Evolutionary conservation across 2,329 filamentous ascomycete genomes (phyloP), one percentile per base, ranked within the genome.

Genomic region (Lachnellula arida): DNA sequence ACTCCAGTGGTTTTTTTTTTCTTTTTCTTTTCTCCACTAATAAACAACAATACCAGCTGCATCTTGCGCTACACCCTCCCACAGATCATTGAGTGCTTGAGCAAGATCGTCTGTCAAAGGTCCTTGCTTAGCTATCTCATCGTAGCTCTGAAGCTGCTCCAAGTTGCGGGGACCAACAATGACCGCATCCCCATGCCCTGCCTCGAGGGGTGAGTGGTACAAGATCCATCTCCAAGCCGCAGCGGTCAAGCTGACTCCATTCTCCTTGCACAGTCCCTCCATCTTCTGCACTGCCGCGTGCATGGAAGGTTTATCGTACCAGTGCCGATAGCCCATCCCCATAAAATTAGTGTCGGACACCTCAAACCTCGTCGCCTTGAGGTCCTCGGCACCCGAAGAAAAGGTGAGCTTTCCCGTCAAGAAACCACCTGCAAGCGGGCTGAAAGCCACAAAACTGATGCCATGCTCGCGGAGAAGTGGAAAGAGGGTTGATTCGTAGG

Each of bases 401-500:
- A 75, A 73, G 65, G 81, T 82, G 71, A 82, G 73, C 5, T 73
- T 66, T 12, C 68, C 67, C 0, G 76, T 77, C 4, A 80, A 63
- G 28, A 75, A 71, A 0, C 77, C 76, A 14, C 75, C 76, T 0
- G 76, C 76, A 0, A 80, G 79, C 0, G 82, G 84, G 61, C 86
- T 86, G 71, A 84, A 85, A 40, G 81, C 71, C 15, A 86, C 82
- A 46, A 86, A 75, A 42, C 83, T 78, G 43, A 87, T 37, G 7
- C 15, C 15, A 15, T 37, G 34, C 34, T 37, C 34, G 34, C 34
- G 76, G 60, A 81, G 81, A 56, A 76, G 78, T 5, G 78, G 78
- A 44, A 86, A 74, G 6, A 86, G 70, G 62, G 86, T 82, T 1
- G 74, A 81, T 64, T 88, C 85, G 68, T 84, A 37, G 34, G 34